A percentile compares a stretch with the other conserved stretches of the same genome.
These are phyloP conservation scores for Calocybe cyanea DNA, from an alignment of 768 basidiomycete genomes.

Conservation along the genomic window DNA sequence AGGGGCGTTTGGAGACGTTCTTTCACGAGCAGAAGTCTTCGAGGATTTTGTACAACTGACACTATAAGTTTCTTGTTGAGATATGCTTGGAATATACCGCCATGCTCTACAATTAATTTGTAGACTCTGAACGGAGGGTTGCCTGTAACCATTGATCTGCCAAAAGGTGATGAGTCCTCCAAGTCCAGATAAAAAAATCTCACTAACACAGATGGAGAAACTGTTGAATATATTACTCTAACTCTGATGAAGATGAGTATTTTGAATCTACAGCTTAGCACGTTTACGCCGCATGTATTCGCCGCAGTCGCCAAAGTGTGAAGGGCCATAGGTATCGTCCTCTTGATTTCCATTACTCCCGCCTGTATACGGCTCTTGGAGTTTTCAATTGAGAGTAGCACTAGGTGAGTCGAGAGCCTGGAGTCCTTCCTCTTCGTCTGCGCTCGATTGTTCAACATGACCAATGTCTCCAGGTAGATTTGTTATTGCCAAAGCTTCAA, in stretches of 20 bases:
- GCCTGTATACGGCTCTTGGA: constrained; percentile 23
- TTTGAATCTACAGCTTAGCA: constrained; percentile 85
- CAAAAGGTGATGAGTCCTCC: background rate
- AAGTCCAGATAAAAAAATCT: background rate
- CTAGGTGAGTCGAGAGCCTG: constrained; percentile 38
- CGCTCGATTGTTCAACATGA: background rate
- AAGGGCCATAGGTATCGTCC: constrained; percentile 65
- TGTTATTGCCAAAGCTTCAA: constrained; percentile 42
- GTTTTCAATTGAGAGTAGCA: constrained; percentile 37
- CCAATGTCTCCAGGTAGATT: constrained; percentile 45
- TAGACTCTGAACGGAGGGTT: constrained; percentile 82
- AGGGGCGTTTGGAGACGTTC: too few relatives aligned
- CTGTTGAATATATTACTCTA: constrained; percentile 64
- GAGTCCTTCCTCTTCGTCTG: constrained; percentile 10
- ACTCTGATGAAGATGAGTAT: constrained; percentile 33
- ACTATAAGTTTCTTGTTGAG: constrained; percentile 74
- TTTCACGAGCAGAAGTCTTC: too few relatives aligned
- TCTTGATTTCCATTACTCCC: constrained; percentile 20
- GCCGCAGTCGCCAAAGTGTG: constrained; percentile 77
- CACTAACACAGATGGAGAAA: constrained; percentile 31
- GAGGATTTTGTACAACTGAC: constrained; percentile 26
- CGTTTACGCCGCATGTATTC: constrained; percentile 92
- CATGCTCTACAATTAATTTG: constrained; percentile 75
- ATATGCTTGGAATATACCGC: constrained; percentile 82
- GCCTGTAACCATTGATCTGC: constrained; percentile 88